Conservation (phyloP, 805 yeast species). For the Torulaspora indica region DNA sequence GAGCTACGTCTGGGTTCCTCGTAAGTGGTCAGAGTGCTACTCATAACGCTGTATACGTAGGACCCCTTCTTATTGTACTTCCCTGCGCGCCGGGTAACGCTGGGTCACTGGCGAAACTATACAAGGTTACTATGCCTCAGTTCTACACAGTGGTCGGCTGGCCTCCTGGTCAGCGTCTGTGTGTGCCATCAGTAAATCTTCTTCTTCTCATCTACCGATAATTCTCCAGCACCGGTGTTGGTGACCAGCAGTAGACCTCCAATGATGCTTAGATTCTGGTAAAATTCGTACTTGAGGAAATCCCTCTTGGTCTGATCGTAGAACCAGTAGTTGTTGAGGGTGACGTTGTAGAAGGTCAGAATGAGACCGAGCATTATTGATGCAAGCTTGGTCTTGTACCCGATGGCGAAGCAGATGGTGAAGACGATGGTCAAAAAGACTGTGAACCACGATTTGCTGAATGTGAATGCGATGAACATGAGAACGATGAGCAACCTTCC, state of each 20-base stretch:
- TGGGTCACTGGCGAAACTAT: not conserved
- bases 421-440: slow-evolving; percentile 67
- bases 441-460: slow-evolving; percentile 66
- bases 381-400: slow-evolving; percentile 87
- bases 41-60: too few species aligned
- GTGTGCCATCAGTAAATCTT: slow-evolving; percentile 57
- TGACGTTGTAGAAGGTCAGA: slow-evolving; percentile 68
- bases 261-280: slow-evolving; percentile 89
- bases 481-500: slow-evolving; percentile 84
- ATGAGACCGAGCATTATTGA: slow-evolving; percentile 66
- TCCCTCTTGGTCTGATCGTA: slow-evolving; percentile 70
- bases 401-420: slow-evolving; percentile 74
- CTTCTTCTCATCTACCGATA: slow-evolving; percentile 92
- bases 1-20: not conserved
- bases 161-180: not conserved
- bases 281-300: slow-evolving; percentile 84
- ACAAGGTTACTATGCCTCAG: not conserved
- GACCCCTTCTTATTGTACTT: not conserved
- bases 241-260: slow-evolving; percentile 90
- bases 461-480: slow-evolving; percentile 78
- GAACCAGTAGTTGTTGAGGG: slow-evolving; percentile 86
- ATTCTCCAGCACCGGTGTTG: slow-evolving; percentile 93
- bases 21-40: not conserved
- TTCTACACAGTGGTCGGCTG: too few species aligned
- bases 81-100: not conserved